These are phyloP conservation scores for Panicum miliaceum DNA, from an alignment of 176 grass and related monocot genomes.

Conservation along the genomic window DNA sequence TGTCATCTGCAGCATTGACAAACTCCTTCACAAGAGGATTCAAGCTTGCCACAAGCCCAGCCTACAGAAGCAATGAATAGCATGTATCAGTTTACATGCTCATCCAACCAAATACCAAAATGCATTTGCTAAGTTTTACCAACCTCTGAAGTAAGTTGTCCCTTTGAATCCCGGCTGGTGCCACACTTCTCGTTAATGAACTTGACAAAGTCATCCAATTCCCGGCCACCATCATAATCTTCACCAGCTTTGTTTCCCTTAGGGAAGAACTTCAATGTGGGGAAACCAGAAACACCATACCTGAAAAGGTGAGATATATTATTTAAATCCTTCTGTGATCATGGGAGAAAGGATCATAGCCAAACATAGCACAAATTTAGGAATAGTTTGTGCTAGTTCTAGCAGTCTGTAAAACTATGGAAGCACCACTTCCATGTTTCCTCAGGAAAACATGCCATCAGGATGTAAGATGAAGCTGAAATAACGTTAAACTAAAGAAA, in stretches of 20 bases:
- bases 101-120: background rate
- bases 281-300: slow-evolving; percentile 91
- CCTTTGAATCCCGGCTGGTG: slow-evolving; percentile 80
- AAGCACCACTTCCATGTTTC: background rate
- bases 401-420: background rate
- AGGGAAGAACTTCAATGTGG: slow-evolving; percentile 94
- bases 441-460: background rate
- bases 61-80: slow-evolving; percentile 57
- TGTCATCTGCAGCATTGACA: slow-evolving; percentile 56
- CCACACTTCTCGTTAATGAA: slow-evolving; percentile 97
- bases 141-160: slow-evolving; percentile 85
- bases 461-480: background rate
- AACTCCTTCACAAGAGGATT: slow-evolving; percentile 89
- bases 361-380: background rate
- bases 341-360: background rate
- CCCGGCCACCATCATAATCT: slow-evolving; percentile 84
- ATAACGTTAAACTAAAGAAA: slow-evolving; percentile 1
- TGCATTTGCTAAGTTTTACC: slow-evolving; percentile 26
- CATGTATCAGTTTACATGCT: background rate
- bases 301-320: slow-evolving; percentile 58
- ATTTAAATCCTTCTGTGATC: background rate
- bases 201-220: slow-evolving; percentile 90
- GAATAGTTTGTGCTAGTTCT: background rate
- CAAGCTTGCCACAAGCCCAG: slow-evolving; percentile 72
- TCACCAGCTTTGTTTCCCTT: slow-evolving; percentile 96